Evolutionary conservation across 768 basidiomycete genomes (phyloP).

Genomic region (Clitopilus passeckerianus): DNA sequence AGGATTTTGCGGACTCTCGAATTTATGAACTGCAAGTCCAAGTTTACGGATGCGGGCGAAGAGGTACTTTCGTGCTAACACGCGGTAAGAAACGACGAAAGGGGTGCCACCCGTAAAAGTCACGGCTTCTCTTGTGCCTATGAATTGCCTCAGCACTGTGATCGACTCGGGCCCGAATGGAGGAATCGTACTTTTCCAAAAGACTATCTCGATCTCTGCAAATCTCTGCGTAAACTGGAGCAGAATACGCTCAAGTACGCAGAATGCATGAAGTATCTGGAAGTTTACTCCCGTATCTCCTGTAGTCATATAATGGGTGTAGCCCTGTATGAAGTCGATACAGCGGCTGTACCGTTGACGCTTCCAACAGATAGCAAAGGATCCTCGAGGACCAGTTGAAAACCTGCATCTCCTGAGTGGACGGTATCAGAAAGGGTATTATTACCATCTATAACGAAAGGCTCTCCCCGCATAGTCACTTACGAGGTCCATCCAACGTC

Average conservation of each 20-base stretch:
- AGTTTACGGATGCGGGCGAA: constrained; percentile 43
- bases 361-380: constrained; percentile 54
- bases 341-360: constrained; percentile 27
- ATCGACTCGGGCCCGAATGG: not conserved
- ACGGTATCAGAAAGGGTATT: not conserved
- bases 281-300: constrained; percentile 40
- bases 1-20: constrained; percentile 38
- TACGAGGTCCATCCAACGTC: constrained; percentile 57
- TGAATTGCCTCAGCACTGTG: not conserved
- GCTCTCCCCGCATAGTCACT: constrained; percentile 71
- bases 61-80: constrained; percentile 47
- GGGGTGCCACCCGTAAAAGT: constrained; percentile 28
- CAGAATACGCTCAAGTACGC: constrained; percentile 48
- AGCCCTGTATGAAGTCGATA: not conserved
- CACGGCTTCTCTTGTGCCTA: constrained; percentile 42
- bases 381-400: constrained; percentile 56
- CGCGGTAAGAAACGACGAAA: constrained; percentile 38
- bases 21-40: constrained; percentile 37
- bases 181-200: constrained; percentile 45
- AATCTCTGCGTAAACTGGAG: constrained; percentile 42
- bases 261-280: constrained; percentile 59
- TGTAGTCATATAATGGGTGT: no score
- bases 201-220: constrained; percentile 58
- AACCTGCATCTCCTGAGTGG: constrained; percentile 56
- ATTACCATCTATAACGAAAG: constrained; percentile 60